phyloP scores from a whole-genome alignment of 176 grass and related monocot genomes.

The Saccharum spontaneum region DNA sequence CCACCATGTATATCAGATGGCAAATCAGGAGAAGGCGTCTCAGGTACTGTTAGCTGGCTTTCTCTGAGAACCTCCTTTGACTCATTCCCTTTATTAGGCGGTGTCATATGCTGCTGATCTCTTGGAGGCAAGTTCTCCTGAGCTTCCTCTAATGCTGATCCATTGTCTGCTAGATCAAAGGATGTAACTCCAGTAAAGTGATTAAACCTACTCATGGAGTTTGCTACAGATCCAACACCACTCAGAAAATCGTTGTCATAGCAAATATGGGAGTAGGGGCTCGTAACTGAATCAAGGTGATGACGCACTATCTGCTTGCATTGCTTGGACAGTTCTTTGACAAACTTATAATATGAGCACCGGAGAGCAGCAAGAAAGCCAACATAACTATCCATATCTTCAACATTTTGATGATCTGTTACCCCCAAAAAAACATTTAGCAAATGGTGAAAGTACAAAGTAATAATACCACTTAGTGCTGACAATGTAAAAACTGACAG shows the following conservation, averaged over 20 bases:
- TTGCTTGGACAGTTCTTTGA: constrained; percentile 80
- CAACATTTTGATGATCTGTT: constrained; percentile 58
- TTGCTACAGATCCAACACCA: constrained; percentile 46
- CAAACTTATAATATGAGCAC: constrained; percentile 80
- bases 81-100: constrained; percentile 76
- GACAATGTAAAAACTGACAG: background rate
- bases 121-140: constrained; percentile 89
- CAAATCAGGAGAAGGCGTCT: constrained; percentile 98
- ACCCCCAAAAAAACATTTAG: background rate
- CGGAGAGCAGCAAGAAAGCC: constrained; percentile 89
- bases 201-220: constrained; percentile 55
- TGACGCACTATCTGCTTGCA: constrained; percentile 92
- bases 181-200: constrained; percentile 57
- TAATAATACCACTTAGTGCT: background rate
- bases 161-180: constrained; percentile 76
- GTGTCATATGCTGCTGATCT: constrained; percentile 77
- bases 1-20: constrained; percentile 59
- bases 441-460: constrained; percentile 24
- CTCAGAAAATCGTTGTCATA: constrained; percentile 64
- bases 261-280: constrained; percentile 87
- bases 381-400: constrained; percentile 89
- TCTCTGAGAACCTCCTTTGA: constrained; percentile 72
- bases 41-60: constrained; percentile 90
- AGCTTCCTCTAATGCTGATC: constrained; percentile 45
- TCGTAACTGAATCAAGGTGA: constrained; percentile 86